phyloP scores from a whole-genome alignment of 345 rosid species.

The Adansonia digitata region DNA sequence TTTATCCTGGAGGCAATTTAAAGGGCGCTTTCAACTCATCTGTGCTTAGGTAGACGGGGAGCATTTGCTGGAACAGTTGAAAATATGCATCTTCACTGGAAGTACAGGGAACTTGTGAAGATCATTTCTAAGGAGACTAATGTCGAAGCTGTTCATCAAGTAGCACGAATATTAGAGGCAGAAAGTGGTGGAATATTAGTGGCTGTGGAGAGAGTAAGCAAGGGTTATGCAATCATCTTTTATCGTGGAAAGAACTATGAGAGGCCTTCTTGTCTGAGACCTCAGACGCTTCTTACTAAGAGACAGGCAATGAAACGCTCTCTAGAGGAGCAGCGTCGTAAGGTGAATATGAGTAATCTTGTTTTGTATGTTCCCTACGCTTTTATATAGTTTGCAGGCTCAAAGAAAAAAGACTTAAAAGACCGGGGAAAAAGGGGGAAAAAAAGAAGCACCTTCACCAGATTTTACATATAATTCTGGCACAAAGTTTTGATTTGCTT shows the following conservation, averaged over 20 bases:
- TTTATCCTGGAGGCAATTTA: background rate
- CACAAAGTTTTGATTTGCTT: background rate
- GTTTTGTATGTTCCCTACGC: background rate
- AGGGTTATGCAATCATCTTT: constrained; percentile 80
- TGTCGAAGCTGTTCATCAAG: constrained; percentile 53
- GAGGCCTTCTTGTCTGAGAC: constrained; percentile 73
- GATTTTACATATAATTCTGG: background rate
- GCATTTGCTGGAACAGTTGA: constrained; percentile 88
- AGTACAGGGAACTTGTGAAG: constrained; percentile 95
- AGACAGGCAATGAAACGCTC: constrained; percentile 78
- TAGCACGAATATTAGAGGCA: constrained; percentile 65
- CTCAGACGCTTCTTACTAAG: constrained; percentile 70
- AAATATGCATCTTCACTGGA: constrained; percentile 99
- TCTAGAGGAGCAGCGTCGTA: constrained; percentile 70
- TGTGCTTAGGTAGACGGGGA: constrained; percentile 73
- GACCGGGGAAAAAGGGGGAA: background rate
- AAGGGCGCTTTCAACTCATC: constrained; percentile 13
- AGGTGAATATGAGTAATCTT: constrained; percentile 44
- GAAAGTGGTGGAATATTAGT: constrained; percentile 94
- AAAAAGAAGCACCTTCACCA: background rate
- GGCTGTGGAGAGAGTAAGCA: constrained; percentile 73
- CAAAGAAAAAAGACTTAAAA: background rate
- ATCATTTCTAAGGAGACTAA: constrained; percentile 56
- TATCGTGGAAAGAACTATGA: constrained; percentile 92
- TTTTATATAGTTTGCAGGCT: background rate